A percentile compares a stretch with the other conserved stretches of the same genome.
Conservation (phyloP, 1,139 yeast species). For the Blastobotrys elegans region DNA sequence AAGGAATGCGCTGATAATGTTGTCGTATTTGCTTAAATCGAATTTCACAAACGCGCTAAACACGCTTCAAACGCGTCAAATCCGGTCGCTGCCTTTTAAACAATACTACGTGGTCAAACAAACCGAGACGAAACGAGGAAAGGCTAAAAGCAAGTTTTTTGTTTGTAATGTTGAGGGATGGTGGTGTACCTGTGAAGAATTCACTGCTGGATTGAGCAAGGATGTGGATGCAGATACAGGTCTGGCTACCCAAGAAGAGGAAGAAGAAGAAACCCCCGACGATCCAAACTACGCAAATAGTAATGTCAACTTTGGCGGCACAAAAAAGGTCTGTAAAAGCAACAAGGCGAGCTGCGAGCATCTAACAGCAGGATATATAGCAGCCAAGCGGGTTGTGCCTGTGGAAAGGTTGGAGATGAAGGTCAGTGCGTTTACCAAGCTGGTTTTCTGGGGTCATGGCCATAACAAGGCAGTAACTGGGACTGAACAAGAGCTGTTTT, state of each 20-base stretch:
- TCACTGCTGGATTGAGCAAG: background rate
- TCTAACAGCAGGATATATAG: constrained; percentile 2
- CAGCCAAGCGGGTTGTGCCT: no score
- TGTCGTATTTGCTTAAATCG: constrained; percentile 6
- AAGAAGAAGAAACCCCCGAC: no score
- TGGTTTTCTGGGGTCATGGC: no score
- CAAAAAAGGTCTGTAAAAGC: background rate
- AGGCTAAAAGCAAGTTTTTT: background rate
- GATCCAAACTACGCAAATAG: no score
- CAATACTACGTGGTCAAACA: background rate
- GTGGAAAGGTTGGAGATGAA: no score
- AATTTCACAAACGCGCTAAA: constrained; percentile 2
- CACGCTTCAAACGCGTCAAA: background rate
- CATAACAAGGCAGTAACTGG: no score
- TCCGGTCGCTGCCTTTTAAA: background rate
- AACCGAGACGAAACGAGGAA: background rate
- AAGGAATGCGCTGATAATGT: constrained; percentile 1
- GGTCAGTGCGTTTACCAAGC: no score
- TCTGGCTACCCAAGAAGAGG: no score
- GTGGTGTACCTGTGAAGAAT: constrained; percentile 11
- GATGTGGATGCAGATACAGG: no score
- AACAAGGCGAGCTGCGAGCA: constrained; percentile 1
- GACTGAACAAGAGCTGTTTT: no score
- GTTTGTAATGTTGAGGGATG: background rate
- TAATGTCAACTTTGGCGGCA: background rate